Base-by-base conservation (phyloP, 75 land plant species). In the Gnetum montanum region DNA sequence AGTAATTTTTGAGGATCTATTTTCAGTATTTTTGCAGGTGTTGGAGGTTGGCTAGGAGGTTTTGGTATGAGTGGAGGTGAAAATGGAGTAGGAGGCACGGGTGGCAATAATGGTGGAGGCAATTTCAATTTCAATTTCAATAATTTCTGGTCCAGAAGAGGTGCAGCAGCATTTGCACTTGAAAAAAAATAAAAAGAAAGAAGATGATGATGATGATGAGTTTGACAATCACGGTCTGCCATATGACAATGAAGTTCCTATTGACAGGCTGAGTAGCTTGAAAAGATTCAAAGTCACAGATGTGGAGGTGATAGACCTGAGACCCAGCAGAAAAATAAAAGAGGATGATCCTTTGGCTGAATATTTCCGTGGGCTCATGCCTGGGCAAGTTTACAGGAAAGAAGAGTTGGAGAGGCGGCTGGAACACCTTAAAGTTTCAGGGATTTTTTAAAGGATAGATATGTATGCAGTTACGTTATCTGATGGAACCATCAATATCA, bases 361-460 rank as follows among this genome's bases (percentile, higher is more conserved):
- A 68, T 90, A 91, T 67, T 78, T 85, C 73, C 82, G 89, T 19
- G 72, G 91, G 12, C 55, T 94, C 12, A 47, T 76, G 36, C 68
- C 88, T 2, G 98, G 98, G 8, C 88, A 77, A 8, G 29, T 80
- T 15, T 72, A 82, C 62, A 82, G 71, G 18, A 90, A 71, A 59
- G 67, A 77, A 7, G 78, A 80, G 61, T 76, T 94, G 15, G 71
- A 78, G 62, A 57, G 72, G 31, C 85, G 90, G 73, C 73, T 83
- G 6, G 88, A 83, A 35, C 80, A 71, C 29, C 65, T 94, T 2
- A 77, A 79, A 29, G 72, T 69, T 35, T 90, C 84, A 46, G 98
- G 98, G 8, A 90, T 90, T 90, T 94, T 94, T 31, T 82, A 90
- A 61, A 83, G 64, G 55, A 83, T 94, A 6, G 88, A 85, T 40